Percentiles rank a stretch among this genome's conserved stretches.
Conservation (phyloP, 352 stramenopile genomes). For the Aphanomyces cochlioides region DNA sequence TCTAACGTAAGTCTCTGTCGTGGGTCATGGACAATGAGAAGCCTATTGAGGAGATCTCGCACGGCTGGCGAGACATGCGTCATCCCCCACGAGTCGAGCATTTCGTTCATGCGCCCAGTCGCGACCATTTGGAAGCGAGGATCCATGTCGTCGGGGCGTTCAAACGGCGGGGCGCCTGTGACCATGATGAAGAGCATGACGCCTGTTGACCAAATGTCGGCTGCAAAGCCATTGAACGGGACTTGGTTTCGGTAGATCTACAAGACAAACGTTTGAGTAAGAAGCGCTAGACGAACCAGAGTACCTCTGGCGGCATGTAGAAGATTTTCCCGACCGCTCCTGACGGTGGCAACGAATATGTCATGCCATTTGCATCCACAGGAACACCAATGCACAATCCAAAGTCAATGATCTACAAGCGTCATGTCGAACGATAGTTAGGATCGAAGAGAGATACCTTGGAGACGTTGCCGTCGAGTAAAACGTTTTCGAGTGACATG, state of each 20-base stretch:
- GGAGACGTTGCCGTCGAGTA: slow-evolving; percentile 76
- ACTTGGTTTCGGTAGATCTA: slow-evolving; percentile 88
- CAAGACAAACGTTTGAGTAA: not conserved
- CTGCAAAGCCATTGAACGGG: slow-evolving; percentile 87
- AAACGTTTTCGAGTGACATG: slow-evolving; percentile 84
- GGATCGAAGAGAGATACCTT: slow-evolving; percentile 44
- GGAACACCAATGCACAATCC: slow-evolving; percentile 80
- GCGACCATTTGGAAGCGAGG: slow-evolving; percentile 85
- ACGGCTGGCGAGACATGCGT: slow-evolving; percentile 67
- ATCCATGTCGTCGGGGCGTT: slow-evolving; percentile 77
- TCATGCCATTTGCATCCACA: slow-evolving; percentile 79
- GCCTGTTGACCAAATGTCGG: slow-evolving; percentile 92
- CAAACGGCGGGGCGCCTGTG: slow-evolving; percentile 88
- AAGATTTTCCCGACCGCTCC: slow-evolving; percentile 86
- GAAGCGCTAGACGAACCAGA: not conserved
- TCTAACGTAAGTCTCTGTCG: slow-evolving; percentile 67
- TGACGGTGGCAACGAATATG: slow-evolving; percentile 73
- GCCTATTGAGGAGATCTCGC: slow-evolving; percentile 67
- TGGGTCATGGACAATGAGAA: slow-evolving; percentile 82
- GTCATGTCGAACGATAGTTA: not conserved
- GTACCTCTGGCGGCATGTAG: slow-evolving; percentile 85
- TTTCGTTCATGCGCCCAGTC: slow-evolving; percentile 68
- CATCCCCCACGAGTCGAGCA: slow-evolving; percentile 86
- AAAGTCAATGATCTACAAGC: slow-evolving; percentile 79
- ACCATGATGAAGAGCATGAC: slow-evolving; percentile 96